Base-by-base conservation (phyloP, 768 basidiomycete species). In the Sporobolomyces phaffii region DNA sequence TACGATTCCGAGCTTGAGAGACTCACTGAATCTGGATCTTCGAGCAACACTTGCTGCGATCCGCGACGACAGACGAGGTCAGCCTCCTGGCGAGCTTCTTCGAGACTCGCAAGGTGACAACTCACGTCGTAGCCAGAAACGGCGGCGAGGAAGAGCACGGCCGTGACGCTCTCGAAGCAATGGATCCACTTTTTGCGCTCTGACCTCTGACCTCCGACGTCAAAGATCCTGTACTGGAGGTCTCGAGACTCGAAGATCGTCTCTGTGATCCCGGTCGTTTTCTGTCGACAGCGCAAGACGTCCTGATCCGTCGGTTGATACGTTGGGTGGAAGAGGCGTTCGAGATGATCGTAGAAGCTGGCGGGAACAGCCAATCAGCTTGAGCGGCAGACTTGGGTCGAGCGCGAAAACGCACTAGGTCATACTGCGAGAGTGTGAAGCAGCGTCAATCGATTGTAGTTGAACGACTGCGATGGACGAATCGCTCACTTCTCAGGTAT, bases 401-500 rank as follows among this genome's bases (percentile, higher is more conserved):
- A n/a, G n/a, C n/a, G n/a, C n/a, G n/a, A n/a, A n/a, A n/a, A n/a
- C n/a, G n/a, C n/a, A 66, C 66, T 61, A 68, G 26, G 26, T 15
- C 18, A 56, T 47, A 59, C 63, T 68, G 62, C 31, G 9, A 18
- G 28, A 7, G 4, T 7, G 43, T 15, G 38, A 8, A 28, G 24
- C 26, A 59, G 3, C 10, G 38, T 38, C 10, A 38, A 17, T 38
- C n/a, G n/a, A n/a, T n/a, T n/a, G n/a, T n/a, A n/a, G n/a, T n/a
- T n/a, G n/a, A n/a, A n/a, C n/a, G n/a, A 2, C 9, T 5, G 17
- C 76, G 78, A 57, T 43, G 79, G 76, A 91, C 91, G n/a, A 89
- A 84, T 2, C 89, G 87, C 79, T 91, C 90, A 79, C 96, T 96
- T 69, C 92, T 84, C 80, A 90, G 93, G 82, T 90, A 91, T 77